Base-by-base conservation (phyloP, 495 filamentous ascomycete genomes). In the Aspergillus sparsus region DNA sequence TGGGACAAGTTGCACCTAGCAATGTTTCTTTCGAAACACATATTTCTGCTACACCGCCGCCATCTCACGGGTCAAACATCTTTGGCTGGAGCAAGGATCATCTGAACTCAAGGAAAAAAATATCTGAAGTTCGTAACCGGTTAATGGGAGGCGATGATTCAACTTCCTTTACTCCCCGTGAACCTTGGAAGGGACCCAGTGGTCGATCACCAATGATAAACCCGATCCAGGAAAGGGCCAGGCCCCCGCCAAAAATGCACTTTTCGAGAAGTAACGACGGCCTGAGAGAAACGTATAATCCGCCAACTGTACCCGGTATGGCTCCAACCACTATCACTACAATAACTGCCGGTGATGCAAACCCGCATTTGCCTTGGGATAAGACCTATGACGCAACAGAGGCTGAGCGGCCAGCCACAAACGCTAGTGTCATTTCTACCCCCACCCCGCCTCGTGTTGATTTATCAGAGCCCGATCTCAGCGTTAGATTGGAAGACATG, bases 151-250 rank as follows among this genome's bases (percentile, higher is more conserved):
- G 60, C 33, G 69, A 80, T 42, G 31, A 65, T 37, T 46, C 42
- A 12, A 32, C 42, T 37, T 67, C 65, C 13, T 57, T 66, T 41
- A 65, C 62, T 57, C 47, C 66, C 34, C 72, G 73, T 53, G 75
- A 79, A 52, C 77, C 77, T 47, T 84, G 81, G 82, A 81, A 74
- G 50, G 77, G 81, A 36, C 72, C 77, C 32, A 80, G 74, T 62
- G 80, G 80, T 49, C 80, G 80, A 31, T 63, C 71, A 21, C 70
- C 73, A 31, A 78, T 82, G 45, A 66, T 81, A 11, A 57, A 58
- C 11, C 71, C 71, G 21, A 65, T 73, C 33, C 63, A 71, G 15
- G 66, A 71, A 58, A 68, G 64, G 52, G 57, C 55, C 5, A 63
- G 63, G 62, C 70, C 69, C 6, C 57, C 67, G 53, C 66, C 73